A percentile compares a stretch with the other conserved stretches of the same genome.
Evolutionary conservation across 2,329 filamentous ascomycete genomes (phyloP).

Genomic region (Diaporthe longicolla): DNA sequence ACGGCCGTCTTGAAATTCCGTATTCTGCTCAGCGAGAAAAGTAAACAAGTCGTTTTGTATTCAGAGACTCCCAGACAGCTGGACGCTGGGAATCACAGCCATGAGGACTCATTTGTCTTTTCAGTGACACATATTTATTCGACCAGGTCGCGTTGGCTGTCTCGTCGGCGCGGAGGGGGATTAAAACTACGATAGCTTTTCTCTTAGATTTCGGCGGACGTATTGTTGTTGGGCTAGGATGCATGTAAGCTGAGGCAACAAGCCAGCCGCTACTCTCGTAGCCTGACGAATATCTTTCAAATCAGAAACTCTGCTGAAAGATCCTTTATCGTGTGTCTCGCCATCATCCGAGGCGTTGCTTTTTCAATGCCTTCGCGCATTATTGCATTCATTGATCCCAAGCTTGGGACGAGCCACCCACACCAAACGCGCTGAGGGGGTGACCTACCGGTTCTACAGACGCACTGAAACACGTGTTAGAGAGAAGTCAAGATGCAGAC

Average conservation of each 20-base stretch:
- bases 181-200: not conserved
- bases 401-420: not conserved
- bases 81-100: no score
- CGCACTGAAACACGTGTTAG: conserved; percentile 23
- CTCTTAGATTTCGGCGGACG: not conserved
- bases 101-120: not conserved
- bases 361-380: not conserved
- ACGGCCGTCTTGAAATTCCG: not conserved
- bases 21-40: not conserved
- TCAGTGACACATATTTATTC: not conserved
- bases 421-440: not conserved
- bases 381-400: not conserved
- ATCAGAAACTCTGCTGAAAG: not conserved
- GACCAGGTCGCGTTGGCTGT: not conserved
- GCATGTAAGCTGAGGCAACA: not conserved
- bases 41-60: not conserved
- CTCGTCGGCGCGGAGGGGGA: no score
- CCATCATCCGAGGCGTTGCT: not conserved
- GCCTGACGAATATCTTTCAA: not conserved
- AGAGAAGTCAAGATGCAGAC: not conserved
- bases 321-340: not conserved
- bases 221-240: not conserved
- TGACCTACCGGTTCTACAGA: conserved; percentile 1
- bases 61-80: not conserved
- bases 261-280: not conserved